Percentiles rank a stretch among this genome's conserved stretches.
phyloP scores from a whole-genome alignment of 306 rosid genomes.

The Castanea mollissima region DNA sequence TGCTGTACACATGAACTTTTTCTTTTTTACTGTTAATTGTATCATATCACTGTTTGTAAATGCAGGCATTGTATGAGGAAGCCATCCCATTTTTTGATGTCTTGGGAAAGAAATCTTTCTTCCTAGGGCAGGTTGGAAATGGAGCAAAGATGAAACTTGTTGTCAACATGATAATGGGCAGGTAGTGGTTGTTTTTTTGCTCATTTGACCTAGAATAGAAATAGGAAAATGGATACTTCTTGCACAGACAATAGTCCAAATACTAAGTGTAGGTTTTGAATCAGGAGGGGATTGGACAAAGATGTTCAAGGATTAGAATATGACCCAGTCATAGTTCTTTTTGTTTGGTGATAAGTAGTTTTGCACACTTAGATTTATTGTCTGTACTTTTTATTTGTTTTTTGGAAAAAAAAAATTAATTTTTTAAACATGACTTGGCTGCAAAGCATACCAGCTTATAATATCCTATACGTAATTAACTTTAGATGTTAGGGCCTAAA shows the following conservation, averaged over 20 bases:
- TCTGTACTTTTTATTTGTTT: no score
- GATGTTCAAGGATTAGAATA: neutral
- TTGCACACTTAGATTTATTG: neutral
- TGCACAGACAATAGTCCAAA: neutral
- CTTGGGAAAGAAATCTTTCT: no score
- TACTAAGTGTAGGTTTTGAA: neutral
- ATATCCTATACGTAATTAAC: no score
- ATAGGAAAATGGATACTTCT: neutral
- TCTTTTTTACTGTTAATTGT: no score
- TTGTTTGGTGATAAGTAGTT: neutral
- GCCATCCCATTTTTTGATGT: no score
- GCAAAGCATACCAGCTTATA: no score
- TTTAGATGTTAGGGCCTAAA: no score
- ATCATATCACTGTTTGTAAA: no score
- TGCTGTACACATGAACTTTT: no score
- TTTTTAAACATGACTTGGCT: no score
- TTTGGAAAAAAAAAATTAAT: no score
- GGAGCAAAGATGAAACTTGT: slow-evolving; percentile 98
- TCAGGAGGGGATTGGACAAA: neutral
- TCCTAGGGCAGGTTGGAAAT: slow-evolving; percentile 82
- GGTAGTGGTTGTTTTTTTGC: slow-evolving; percentile 41
- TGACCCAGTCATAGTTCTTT: neutral
- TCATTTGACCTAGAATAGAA: neutral
- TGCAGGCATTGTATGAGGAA: no score
- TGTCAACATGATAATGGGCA: slow-evolving; percentile 98